Percentiles rank a stretch among this genome's conserved stretches.
phyloP scores from a whole-genome alignment of 768 basidiomycete genomes.

The Russula virescens region DNA sequence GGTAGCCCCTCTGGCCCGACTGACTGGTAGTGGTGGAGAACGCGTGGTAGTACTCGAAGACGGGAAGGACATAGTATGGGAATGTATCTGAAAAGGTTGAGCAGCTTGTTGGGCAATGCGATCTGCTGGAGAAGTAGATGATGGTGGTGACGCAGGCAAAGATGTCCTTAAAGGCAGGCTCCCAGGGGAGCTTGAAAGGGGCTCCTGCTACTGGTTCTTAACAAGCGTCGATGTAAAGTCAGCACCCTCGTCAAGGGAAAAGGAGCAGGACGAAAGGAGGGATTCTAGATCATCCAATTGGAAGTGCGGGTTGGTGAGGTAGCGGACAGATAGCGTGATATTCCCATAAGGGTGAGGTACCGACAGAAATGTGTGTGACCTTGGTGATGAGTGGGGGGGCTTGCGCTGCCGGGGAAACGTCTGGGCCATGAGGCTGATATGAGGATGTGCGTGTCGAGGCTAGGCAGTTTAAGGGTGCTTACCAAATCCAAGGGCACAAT shows the following conservation, averaged over 20 bases:
- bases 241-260: conserved; percentile 58
- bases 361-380: conserved; percentile 55
- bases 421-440: conserved; percentile 29
- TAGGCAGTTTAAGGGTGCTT: conserved; percentile 22
- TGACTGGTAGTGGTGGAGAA: conserved; percentile 33
- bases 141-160: conserved; percentile 43
- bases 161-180: conserved; percentile 39
- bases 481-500: conserved; percentile 37
- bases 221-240: conserved; percentile 68
- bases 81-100: too few relatives aligned
- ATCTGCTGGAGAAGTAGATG: conserved; percentile 35
- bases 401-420: conserved; percentile 37
- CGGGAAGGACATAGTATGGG: conserved; percentile 36
- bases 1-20: conserved; percentile 13
- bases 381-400: conserved; percentile 41
- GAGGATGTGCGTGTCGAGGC: conserved; percentile 12
- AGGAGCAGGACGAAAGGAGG: conserved; percentile 64
- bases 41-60: conserved; percentile 34
- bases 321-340: conserved; percentile 55
- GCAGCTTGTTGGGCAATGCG: conserved; percentile 31
- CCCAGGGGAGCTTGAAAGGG: conserved; percentile 39
- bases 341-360: conserved; percentile 65
- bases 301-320: conserved; percentile 64
- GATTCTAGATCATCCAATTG: conserved; percentile 73
- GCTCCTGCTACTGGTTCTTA: conserved; percentile 58